Evolutionary conservation across 495 filamentous ascomycete species (phyloP).

Genomic region (Astrothelium subdiscretum): DNA sequence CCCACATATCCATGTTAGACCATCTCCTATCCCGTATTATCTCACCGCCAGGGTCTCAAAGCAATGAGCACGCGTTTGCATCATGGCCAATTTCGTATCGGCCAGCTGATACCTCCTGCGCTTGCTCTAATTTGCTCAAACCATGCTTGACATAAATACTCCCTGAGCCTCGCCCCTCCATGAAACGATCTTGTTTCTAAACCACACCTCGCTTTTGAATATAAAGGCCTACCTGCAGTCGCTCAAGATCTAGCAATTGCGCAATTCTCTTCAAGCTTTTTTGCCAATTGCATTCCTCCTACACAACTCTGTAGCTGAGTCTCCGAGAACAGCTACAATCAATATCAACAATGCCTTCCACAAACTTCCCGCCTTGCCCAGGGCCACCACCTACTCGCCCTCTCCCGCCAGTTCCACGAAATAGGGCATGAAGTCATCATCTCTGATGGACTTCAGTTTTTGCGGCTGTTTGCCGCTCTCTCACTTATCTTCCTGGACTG

Average conservation of each 20-base stretch:
- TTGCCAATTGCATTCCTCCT: slow-evolving; percentile 3
- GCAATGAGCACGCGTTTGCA: background rate
- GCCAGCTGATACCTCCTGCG: background rate
- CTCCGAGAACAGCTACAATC: slow-evolving; percentile 20
- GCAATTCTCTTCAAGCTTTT: slow-evolving; percentile 1
- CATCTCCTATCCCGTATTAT: background rate
- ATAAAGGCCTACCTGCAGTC: background rate
- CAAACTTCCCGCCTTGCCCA: slow-evolving; percentile 64
- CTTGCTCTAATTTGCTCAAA: background rate
- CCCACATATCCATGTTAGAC: background rate
- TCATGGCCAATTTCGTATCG: slow-evolving; percentile 1
- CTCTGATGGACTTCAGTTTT: background rate
- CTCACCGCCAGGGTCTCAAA: background rate
- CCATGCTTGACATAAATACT: background rate
- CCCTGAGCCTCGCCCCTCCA: background rate
- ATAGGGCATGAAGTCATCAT: background rate
- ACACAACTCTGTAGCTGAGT: background rate
- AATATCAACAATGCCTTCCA: slow-evolving; percentile 56
- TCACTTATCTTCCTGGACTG: background rate
- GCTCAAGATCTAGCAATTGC: background rate
- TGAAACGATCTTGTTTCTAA: background rate
- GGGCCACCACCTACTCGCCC: slow-evolving; percentile 74
- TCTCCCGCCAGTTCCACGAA: slow-evolving; percentile 59
- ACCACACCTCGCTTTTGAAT: background rate
- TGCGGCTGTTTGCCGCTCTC: background rate